Conservation (phyloP, 140 eudicot genomes). For the Oenanthe javanica region DNA sequence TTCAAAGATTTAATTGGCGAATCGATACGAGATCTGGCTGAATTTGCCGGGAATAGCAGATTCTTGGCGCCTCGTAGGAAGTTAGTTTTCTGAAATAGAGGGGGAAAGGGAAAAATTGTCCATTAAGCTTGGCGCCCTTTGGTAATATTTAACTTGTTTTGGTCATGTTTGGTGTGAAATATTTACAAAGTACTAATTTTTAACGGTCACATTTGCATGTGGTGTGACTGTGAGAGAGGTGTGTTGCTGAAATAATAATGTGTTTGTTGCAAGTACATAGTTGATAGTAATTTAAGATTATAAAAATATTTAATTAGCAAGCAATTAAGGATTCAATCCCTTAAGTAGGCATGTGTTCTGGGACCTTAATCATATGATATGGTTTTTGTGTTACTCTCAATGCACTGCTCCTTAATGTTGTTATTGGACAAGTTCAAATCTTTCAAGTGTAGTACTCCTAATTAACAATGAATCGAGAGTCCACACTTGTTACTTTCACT, state of each 20-base stretch:
- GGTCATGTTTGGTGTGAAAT: neutral
- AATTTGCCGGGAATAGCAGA: constrained; percentile 29
- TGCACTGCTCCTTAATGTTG: too few species aligned
- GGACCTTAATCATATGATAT: neutral
- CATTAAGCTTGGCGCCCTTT: constrained; percentile 14
- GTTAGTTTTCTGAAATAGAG: constrained; percentile 47
- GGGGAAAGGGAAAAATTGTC: neutral
- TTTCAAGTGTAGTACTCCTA: too few species aligned
- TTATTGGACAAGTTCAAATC: too few species aligned
- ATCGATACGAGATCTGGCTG: constrained; percentile 45
- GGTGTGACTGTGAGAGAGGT: neutral
- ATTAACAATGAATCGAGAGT: too few species aligned
- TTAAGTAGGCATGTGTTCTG: constrained; percentile 1
- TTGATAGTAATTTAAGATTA: neutral
- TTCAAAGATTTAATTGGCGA: constrained; percentile 77
- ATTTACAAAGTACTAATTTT: constrained; percentile 11
- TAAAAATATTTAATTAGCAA: neutral
- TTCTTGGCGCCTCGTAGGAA: constrained; percentile 49
- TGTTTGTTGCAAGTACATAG: constrained; percentile 8
- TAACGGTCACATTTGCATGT: constrained; percentile 28
- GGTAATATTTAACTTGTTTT: neutral
- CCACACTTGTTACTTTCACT: neutral
- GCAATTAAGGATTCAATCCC: neutral
- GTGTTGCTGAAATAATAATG: constrained; percentile 18
- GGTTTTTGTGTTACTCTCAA: neutral